These are phyloP conservation scores for Lathyrus sativus DNA, from an alignment of 306 rosid genomes.

Conservation along the genomic window DNA sequence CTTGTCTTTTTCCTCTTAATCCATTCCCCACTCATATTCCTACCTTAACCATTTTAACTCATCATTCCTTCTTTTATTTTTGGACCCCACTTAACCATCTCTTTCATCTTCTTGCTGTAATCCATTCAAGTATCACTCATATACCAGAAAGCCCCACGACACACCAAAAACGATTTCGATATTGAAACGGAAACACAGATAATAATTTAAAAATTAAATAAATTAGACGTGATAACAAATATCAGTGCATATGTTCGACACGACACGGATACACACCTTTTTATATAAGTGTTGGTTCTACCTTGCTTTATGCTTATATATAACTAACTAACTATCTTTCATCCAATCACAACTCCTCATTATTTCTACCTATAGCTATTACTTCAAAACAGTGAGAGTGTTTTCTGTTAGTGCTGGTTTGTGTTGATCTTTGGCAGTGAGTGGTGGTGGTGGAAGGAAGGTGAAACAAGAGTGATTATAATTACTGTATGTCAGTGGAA, in stretches of 20 bases:
- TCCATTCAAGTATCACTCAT: background rate
- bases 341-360: conserved; percentile 10
- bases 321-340: background rate
- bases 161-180: too few relatives aligned
- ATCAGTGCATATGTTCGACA: too few relatives aligned
- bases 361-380: background rate
- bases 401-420: background rate
- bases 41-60: background rate
- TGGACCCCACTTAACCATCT: background rate
- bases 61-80: background rate
- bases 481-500: conserved; percentile 80
- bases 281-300: too few relatives aligned
- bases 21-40: background rate
- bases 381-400: background rate
- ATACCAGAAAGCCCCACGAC: too few relatives aligned
- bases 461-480: background rate
- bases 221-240: too few relatives aligned
- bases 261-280: too few relatives aligned
- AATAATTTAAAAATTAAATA: too few relatives aligned
- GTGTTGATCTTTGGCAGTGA: background rate
- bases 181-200: too few relatives aligned
- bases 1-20: background rate
- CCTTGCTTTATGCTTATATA: too few relatives aligned
- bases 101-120: background rate
- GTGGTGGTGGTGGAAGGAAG: conserved; percentile 35